Base-by-base conservation (phyloP, 805 yeast genomes). In the Metschnikowia dekortorum region DNA sequence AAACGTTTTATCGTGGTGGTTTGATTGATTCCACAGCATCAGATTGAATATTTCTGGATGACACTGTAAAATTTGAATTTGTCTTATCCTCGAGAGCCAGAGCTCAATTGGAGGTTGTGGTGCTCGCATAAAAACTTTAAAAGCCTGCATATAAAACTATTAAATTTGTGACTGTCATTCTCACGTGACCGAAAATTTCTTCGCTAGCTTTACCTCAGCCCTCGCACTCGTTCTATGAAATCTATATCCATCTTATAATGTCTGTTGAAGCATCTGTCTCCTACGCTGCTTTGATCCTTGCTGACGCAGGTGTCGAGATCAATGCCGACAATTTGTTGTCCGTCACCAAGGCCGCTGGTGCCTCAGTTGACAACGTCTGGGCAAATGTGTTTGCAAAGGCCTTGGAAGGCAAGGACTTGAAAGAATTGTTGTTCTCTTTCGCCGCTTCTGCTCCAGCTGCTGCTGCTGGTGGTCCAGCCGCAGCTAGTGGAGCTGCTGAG, bases 201-300 rank as follows among this genome's bases (percentile, higher is more conserved):
- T 50, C 36, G 40, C 53, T 34, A 34, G 8, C 43, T 34, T 14
- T n/a, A 39, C 28, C 35, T 44, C 39, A 38, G 22, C 18, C 13
- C 44, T 16, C 44, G 48, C 40, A 6, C 30, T 26, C 26, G 18
- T 18, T 13, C 28, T 13, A 32, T 18, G 30, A 22, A 13, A 28
- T 28, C 42, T 31, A 44, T 32, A 41, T 8, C 42, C 44, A 46
- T 47, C 39, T 42, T 50, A 74, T 64, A 74, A 89, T 89, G 96
- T 87, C 96, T 75, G 69, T 81, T 68, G 96, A 90, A 83, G 83
- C 96, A 70, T 84, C 92, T 72, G 89, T 89, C 72, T 87, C 97
- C 66, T 90, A 89, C 87, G 98, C 99, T 75, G 96, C 98, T 71
- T 85, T 92, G 77, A 90, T 92, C 80, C 83, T 92, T 77, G 96